Evolutionary conservation across 805 yeast species (phyloP), one percentile per base, ranked within the genome.

Genomic region (Sugiyamaella chiloensis): DNA sequence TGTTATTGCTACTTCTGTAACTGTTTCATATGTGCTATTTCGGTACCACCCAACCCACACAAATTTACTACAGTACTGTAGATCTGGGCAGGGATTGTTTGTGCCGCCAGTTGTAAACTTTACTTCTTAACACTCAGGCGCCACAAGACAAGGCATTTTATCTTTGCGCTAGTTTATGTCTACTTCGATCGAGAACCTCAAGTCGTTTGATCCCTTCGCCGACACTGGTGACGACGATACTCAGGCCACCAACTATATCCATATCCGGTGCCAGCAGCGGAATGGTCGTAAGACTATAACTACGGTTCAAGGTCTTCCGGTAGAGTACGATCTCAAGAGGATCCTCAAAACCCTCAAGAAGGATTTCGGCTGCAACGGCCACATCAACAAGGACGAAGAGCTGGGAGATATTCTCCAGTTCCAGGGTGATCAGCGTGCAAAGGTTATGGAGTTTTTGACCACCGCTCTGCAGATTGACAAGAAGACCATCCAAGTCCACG

Each of bases 171-270:
- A 66, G 65, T 69, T 69, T 69, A 70, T 70, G 74, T 69, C 75
- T 63, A 60, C 90, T 75, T 87, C 96, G 74, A 87, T 91, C 80
- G 95, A 91, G 78, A 70, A 71, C 62, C 67, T 71, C 62, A 71
- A 70, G 63, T 59, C 74, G 54, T 71, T 71, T 66, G 72, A 91
- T 75, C 99, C 99, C 56, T 91, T 91, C 83, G 97, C 98, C 83
- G 99, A 91, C 73, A 90, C 97, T 74, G 98, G 97, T 78, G 98
- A 91, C 81, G 95, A 93, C 75, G 96, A 91, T 71, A 85, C 96
- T 61, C 91, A 91, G 74, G 86, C 95, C 66, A 82, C 95, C 52
- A 89, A 87, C 77, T 88, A 90, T 75, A 87, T 91, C 72, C 99
- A 90, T 73, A 71, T 91, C 70, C 95, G 99, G 79, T 91, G 95